Percentiles rank a stretch among this genome's conserved stretches.
phyloP scores from a whole-genome alignment of 164 flowering plant species.

The Liquidambar formosana region DNA sequence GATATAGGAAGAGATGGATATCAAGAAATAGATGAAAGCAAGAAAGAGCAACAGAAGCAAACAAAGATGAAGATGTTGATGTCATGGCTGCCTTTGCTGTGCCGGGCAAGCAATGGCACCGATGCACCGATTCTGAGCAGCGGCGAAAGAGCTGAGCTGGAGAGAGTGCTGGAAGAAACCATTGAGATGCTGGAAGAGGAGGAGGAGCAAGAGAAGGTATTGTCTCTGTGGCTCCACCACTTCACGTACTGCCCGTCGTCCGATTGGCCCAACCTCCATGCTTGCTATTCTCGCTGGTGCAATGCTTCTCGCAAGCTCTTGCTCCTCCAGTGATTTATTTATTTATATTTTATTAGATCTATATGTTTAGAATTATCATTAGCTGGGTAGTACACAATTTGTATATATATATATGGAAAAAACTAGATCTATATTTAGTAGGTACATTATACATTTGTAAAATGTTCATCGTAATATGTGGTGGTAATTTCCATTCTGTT shows the following conservation, averaged over 20 bases:
- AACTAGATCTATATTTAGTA: too few relatives aligned
- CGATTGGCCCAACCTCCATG: constrained; percentile 85
- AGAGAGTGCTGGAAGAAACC: constrained; percentile 51
- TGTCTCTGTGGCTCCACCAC: constrained; percentile 80
- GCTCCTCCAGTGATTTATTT: constrained; percentile 28
- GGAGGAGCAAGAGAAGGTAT: constrained; percentile 65
- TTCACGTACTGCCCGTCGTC: constrained; percentile 59
- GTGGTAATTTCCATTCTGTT: too few relatives aligned
- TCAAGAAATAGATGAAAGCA: constrained; percentile 15
- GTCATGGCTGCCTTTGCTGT: constrained; percentile 85
- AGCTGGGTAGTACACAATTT: too few relatives aligned
- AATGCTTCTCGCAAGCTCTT: constrained; percentile 55
- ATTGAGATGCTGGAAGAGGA: constrained; percentile 38
- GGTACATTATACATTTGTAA: too few relatives aligned
- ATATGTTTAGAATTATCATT: too few relatives aligned
- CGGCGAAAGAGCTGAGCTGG: constrained; percentile 57
- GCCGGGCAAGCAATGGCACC: constrained; percentile 69
- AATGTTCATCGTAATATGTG: too few relatives aligned
- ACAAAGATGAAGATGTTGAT: constrained; percentile 53
- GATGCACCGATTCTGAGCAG: constrained; percentile 58
- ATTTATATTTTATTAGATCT: too few relatives aligned
- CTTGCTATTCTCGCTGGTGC: constrained; percentile 72
- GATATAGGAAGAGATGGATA: constrained; percentile 39
- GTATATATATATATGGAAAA: too few relatives aligned
- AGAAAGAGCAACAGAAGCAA: constrained; percentile 15